Conservation (phyloP, 2,329 filamentous ascomycete genomes). For the Knufia petricola region DNA sequence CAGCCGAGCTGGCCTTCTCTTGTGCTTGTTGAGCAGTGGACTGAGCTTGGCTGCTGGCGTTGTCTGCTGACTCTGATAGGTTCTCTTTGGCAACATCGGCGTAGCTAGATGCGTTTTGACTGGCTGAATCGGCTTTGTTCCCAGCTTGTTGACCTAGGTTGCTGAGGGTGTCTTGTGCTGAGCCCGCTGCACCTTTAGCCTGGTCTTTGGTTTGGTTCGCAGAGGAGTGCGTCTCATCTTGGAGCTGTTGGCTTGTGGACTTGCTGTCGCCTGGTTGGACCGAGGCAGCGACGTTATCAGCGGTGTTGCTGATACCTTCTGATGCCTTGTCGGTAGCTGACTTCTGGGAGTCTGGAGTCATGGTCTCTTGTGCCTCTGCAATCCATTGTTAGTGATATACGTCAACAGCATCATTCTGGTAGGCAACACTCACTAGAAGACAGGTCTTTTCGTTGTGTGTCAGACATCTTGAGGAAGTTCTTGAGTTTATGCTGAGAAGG, state of each 20-base stretch:
- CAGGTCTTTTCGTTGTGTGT: conserved; percentile 2
- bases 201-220: conserved; percentile 8
- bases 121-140: neutral
- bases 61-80: neutral
- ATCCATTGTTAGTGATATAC: neutral
- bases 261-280: conserved; percentile 41
- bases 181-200: conserved; percentile 4
- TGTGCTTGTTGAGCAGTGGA: conserved; percentile 4
- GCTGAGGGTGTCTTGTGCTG: conserved; percentile 2
- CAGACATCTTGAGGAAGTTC: conserved; percentile 10
- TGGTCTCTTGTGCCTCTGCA: conserved; percentile 43
- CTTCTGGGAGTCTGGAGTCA: conserved; percentile 52
- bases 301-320: conserved; percentile 46
- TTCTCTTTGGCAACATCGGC: neutral
- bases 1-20: conserved; percentile 4
- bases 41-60: conserved; percentile 7
- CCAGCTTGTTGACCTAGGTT: conserved; percentile 3
- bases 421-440: conserved; percentile 2
- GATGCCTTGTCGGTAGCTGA: conserved; percentile 51
- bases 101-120: neutral
- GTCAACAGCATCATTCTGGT: neutral
- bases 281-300: conserved; percentile 42
- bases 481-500: too few relatives aligned
- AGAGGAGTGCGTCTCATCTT: conserved; percentile 29
- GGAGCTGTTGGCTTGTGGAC: conserved; percentile 42